Evolutionary conservation across 164 flowering plant genomes (phyloP).

Genomic region (Vitis labrusca): DNA sequence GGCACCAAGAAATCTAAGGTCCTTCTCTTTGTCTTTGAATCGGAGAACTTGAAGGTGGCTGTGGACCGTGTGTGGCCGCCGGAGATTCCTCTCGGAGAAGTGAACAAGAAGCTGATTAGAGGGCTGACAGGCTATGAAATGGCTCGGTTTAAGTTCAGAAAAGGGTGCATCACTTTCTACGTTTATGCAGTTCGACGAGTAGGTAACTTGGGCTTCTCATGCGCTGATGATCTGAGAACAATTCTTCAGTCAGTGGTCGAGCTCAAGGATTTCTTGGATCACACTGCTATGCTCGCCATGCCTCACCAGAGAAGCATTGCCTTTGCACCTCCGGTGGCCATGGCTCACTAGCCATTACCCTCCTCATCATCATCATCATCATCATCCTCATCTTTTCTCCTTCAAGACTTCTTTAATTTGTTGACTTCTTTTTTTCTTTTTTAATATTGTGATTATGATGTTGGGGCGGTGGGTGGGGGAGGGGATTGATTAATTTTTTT

Average conservation of each 20-base stretch:
- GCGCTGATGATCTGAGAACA: slow-evolving; percentile 66
- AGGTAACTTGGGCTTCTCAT: slow-evolving; percentile 54
- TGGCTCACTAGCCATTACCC: slow-evolving; percentile 43
- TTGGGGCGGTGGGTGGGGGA: neutral
- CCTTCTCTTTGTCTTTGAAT: slow-evolving; percentile 75
- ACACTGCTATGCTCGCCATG: slow-evolving; percentile 93
- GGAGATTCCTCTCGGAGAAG: slow-evolving; percentile 88
- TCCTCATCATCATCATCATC: neutral
- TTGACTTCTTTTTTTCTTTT: neutral
- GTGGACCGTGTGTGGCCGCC: slow-evolving; percentile 75
- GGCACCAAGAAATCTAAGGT: slow-evolving; percentile 95
- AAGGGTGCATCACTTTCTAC: slow-evolving; percentile 91
- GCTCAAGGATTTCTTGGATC: slow-evolving; percentile 90
- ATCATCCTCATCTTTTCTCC: neutral
- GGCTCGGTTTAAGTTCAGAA: slow-evolving; percentile 91
- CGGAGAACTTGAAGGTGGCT: slow-evolving; percentile 47
- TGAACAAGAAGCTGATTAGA: slow-evolving; percentile 65
- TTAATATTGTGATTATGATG: neutral
- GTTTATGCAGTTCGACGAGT: slow-evolving; percentile 65
- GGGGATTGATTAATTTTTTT: slow-evolving; percentile 17
- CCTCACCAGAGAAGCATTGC: slow-evolving; percentile 68
- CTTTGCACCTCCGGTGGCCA: slow-evolving; percentile 41
- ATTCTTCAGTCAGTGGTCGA: slow-evolving; percentile 71
- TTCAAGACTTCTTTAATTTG: neutral
- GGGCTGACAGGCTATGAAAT: slow-evolving; percentile 67